Base-by-base conservation (phyloP, 75 land plant species). In the Cunninghamia lanceolata region DNA sequence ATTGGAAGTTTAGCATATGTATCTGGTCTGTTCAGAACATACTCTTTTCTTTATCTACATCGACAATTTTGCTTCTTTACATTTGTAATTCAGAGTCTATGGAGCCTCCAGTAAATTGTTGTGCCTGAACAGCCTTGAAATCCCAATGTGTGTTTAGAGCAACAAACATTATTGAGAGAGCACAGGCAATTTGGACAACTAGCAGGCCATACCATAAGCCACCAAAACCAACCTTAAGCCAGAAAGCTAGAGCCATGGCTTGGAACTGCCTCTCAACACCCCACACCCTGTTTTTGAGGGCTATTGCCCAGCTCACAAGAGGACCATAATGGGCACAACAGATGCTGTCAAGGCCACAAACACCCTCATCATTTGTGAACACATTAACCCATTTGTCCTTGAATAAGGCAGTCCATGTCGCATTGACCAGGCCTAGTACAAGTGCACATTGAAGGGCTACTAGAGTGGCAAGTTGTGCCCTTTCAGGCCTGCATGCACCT, bases 231-330 rank as follows among this genome's bases (percentile, higher is more conserved):
- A 91, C 89, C 42, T 84, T 84, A 39, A 90, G 86, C 92, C 91
- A 83, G 86, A 96, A 96, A 1, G 97, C 94, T 25, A 96, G 86
- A 38, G 89, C 93, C 52, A 96, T 92, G 97, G 97, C 85, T 97
- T 43, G 9, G 99, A 97, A 32, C 94, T 94, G 81, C 99, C 99
- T 39, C 99, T 90, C 79, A 96, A 87, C 75, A 96, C 91, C 32
- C 99, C 99, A 84, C 95, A 95, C 50, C 95, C 99, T 3, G 99
- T 93, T 71, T 96, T 78, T 96, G 99, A 21, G 99, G 99, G 87
- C 99, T 93, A 91, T 95, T 96, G 25, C 95, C 97, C 36, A 96
- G 93, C 91, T 95, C 99, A 84, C 98, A 96, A 2, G n/a, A 94
- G 89, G 15, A 97, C 99, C 63, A 95, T 87, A 3, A 96, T 83